phyloP scores from a whole-genome alignment of 768 basidiomycete species.

The Tremella fuciformis region DNA sequence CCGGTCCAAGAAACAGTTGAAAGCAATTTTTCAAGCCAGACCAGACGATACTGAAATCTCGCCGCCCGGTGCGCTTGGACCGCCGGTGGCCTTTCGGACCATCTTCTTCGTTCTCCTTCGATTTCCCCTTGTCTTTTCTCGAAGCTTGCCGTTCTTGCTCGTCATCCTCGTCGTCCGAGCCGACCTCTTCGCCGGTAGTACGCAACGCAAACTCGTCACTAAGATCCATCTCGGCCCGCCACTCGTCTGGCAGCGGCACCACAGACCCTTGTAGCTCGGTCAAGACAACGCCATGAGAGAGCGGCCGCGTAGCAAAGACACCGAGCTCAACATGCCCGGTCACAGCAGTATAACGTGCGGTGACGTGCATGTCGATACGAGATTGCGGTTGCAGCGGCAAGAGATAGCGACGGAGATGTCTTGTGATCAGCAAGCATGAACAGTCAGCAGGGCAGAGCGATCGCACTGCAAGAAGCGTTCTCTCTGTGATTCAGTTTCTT shows the following conservation, averaged over 20 bases:
- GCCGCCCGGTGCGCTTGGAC: conserved; percentile 38
- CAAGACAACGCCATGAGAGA: conserved; percentile 28
- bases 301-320: conserved; percentile 40
- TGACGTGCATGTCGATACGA: conserved; percentile 46
- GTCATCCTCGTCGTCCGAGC: conserved; percentile 6
- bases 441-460: not conserved
- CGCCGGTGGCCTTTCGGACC: conserved; percentile 21
- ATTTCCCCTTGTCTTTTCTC: conserved; percentile 6
- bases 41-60: conserved; percentile 50
- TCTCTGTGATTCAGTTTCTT: conserved; percentile 29
- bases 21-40: conserved; percentile 40
- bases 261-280: conserved; percentile 43
- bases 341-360: conserved; percentile 38
- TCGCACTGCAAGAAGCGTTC: conserved; percentile 43
- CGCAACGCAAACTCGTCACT: conserved; percentile 32
- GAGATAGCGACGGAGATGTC: conserved; percentile 47
- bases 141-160: conserved; percentile 6
- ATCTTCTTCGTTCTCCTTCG: conserved; percentile 15
- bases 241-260: conserved; percentile 42
- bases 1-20: conserved; percentile 51
- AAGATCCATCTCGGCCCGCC: conserved; percentile 40
- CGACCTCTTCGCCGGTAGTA: conserved; percentile 16
- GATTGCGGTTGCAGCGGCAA: conserved; percentile 38
- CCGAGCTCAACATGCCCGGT: conserved; percentile 48
- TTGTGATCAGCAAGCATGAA: conserved; percentile 8